Evolutionary conservation across 805 yeast genomes (phyloP), one percentile per base, ranked within the genome.

Genomic region (Myxozyma sirexii): DNA sequence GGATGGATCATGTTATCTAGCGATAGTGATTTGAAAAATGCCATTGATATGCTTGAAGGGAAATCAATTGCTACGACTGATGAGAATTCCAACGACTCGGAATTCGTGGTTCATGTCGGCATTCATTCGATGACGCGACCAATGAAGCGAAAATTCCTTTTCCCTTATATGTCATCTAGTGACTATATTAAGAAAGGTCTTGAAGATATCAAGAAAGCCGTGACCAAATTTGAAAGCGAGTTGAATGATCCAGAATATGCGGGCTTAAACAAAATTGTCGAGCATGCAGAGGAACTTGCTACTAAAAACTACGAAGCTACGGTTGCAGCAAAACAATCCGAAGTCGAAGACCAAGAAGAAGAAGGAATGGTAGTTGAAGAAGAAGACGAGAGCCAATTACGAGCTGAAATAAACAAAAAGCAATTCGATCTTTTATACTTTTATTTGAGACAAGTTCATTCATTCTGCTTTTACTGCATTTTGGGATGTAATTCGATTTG

Each of bases 401-500:
- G 47, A 26, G 6, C 3, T 31, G 37, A 52, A 29, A 51, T 62
- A 23, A 15, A 21, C 33, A 57, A 57, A 43, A 57, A 62, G 53
- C 51, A 56, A 38, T 55, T 57, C 12, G 66, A 63, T 31, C 13
- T 63, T 17, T 49, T 60, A 15, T 21, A 56, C 26, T 54, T 45
- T 13, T 64, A 64, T 42, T 59, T 64, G 17, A 52, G 67, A 6
- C 59, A 54, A 21, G 67, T 60, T 17, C 57, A 45, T 37, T 54
- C 65, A 12, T 63, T 60, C 26, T 63, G 66, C 27, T 63, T 57
- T 47, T 63, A 63, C 54, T 63, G 66, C 37, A 42, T 63, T 17
- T 17, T 42, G 15, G 29, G 27, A 15, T 57, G 65, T 44, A 60
- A 57, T 33, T 63, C 66, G 5, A 33, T 54, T 15, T 57, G 63